phyloP scores from a whole-genome alignment of 148 eudicot genomes.

The Chenopodium album region DNA sequence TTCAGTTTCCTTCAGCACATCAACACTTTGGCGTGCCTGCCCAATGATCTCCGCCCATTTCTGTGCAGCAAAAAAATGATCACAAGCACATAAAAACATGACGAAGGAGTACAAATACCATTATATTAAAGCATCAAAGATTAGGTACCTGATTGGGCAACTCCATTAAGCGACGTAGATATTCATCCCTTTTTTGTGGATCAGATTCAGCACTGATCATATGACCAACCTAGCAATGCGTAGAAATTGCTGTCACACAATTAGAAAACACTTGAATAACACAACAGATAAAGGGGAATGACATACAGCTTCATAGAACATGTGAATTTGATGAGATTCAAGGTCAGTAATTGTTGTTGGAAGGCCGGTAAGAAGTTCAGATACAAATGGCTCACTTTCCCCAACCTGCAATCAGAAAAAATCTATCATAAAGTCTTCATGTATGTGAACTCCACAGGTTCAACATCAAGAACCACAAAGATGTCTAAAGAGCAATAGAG shows the following conservation, averaged over 20 bases:
- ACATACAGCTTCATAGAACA: conserved; percentile 95
- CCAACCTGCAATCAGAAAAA: conserved; percentile 60
- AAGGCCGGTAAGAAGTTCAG: conserved; percentile 89
- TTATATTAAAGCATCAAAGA: background rate
- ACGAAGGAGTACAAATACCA: background rate
- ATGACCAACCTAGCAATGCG: conserved; percentile 63
- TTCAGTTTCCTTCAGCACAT: conserved; percentile 78
- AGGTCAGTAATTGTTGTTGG: conserved; percentile 85
- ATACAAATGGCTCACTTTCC: conserved; percentile 95
- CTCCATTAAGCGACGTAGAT: conserved; percentile 85
- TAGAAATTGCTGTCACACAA: conserved; percentile 1
- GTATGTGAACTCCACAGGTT: background rate
- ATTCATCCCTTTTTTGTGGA: conserved; percentile 84
- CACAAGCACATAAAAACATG: conserved; percentile 17
- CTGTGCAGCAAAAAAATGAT: conserved; percentile 42
- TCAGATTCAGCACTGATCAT: conserved; percentile 98
- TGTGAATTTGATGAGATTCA: conserved; percentile 89
- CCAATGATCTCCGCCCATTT: conserved; percentile 98
- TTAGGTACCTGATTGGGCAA: conserved; percentile 80
- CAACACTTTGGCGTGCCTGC: conserved; percentile 91
- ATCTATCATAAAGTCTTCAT: background rate
- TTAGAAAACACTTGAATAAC: background rate
- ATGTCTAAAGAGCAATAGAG: background rate
- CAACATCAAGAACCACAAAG: conserved; percentile 1
- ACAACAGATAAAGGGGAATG: background rate